Evolutionary conservation across 1,284 basidiomycete species (phyloP).

Genomic region (Trichosporon inkin): DNA sequence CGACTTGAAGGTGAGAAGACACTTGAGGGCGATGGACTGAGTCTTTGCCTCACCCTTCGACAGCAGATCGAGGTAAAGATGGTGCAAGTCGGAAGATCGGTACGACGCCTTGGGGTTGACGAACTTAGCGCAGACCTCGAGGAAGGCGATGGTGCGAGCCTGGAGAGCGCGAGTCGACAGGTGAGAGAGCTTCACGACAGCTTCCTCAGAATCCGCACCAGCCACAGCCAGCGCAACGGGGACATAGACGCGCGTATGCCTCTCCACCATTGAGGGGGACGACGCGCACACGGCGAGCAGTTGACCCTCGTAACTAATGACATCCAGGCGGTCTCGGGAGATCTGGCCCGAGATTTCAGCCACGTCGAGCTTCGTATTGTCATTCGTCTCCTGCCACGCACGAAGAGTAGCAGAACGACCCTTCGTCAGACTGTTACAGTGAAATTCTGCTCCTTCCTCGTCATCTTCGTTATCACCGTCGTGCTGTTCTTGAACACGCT

Average conservation of each 20-base stretch:
- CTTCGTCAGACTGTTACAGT: conserved; percentile 40
- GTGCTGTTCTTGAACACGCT: conserved; percentile 12
- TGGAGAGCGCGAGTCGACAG: conserved; percentile 48
- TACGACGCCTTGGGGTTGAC: conserved; percentile 82
- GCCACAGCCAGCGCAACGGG: conserved; percentile 63
- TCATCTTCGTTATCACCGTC: conserved; percentile 23
- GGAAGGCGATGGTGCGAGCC: conserved; percentile 63
- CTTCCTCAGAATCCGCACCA: conserved; percentile 12
- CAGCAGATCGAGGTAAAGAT: conserved; percentile 69
- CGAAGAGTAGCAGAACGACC: conserved; percentile 18
- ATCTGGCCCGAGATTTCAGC: conserved; percentile 57
- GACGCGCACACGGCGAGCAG: conserved; percentile 66
- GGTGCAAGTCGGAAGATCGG: conserved; percentile 63
- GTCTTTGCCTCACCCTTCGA: conserved; percentile 78
- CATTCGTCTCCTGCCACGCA: conserved; percentile 29
- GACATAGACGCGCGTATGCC: conserved; percentile 74
- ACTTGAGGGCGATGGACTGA: conserved; percentile 73
- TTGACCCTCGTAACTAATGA: conserved; percentile 71
- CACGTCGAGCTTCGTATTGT: conserved; percentile 28
- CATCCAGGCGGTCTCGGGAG: conserved; percentile 66
- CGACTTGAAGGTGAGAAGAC: conserved; percentile 78
- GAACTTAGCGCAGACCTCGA: conserved; percentile 84
- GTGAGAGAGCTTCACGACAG: conserved; percentile 22
- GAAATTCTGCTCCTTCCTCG: conserved; percentile 45
- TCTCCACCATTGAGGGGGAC: conserved; percentile 68